Percentiles rank a stretch among this genome's conserved stretches.
These are phyloP conservation scores for Aureoboletus auriporus DNA, from an alignment of 768 basidiomycete genomes.

Conservation along the genomic window DNA sequence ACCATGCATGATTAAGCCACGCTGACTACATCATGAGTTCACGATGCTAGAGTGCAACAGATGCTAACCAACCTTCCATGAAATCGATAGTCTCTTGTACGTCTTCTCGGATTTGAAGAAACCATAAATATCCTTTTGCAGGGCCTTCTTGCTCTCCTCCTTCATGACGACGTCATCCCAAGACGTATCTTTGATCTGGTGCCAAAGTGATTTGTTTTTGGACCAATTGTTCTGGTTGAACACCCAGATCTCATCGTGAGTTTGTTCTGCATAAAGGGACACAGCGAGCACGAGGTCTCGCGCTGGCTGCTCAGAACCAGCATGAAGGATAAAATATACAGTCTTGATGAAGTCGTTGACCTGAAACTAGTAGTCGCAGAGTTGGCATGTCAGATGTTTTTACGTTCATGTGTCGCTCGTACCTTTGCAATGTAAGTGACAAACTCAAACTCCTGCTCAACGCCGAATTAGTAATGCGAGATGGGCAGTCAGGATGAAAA, in stretches of 20 bases:
- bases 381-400: not conserved
- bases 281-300: slow-evolving; percentile 49
- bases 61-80: slow-evolving; percentile 64
- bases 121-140: slow-evolving; percentile 73
- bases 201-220: slow-evolving; percentile 61
- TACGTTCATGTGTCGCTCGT: slow-evolving; percentile 11
- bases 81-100: slow-evolving; percentile 71
- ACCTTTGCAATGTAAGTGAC: slow-evolving; percentile 51
- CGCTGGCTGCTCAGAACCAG: slow-evolving; percentile 50
- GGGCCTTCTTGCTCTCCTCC: slow-evolving; percentile 56
- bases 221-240: slow-evolving; percentile 69
- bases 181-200: slow-evolving; percentile 55
- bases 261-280: slow-evolving; percentile 48
- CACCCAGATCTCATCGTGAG: slow-evolving; percentile 74
- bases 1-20: slow-evolving; percentile 79
- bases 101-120: slow-evolving; percentile 75
- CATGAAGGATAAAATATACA: slow-evolving; percentile 53
- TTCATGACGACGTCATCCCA: slow-evolving; percentile 77
- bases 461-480: not conserved
- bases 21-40: slow-evolving; percentile 35
- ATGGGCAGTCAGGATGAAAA: not conserved
- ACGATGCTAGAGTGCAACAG: not conserved
- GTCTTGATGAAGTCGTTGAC: slow-evolving; percentile 18
- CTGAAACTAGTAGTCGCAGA: slow-evolving; percentile 25
- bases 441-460: slow-evolving; percentile 49